Percentiles rank a stretch among this genome's conserved stretches.
These are phyloP conservation scores for Baorangia bicolor DNA, from an alignment of 768 basidiomycete species.

Conservation along the genomic window DNA sequence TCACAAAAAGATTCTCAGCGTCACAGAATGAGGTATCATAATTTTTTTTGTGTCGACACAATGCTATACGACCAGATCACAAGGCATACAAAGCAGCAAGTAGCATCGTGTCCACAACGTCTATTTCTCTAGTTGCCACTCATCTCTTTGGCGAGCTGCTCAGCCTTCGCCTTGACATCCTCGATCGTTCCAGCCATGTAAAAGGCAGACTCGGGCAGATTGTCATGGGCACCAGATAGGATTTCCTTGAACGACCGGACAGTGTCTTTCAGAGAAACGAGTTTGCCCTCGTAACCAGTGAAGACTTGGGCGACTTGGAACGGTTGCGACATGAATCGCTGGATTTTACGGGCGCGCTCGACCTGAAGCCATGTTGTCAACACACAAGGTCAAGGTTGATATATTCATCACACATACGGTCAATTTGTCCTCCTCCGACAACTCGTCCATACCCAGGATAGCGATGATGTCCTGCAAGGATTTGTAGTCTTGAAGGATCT, in stretches of 20 bases:
- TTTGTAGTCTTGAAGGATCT: conserved; percentile 97
- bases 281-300: conserved; percentile 98
- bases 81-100: conserved; percentile 1
- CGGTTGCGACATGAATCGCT: conserved; percentile 99
- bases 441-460: conserved; percentile 99
- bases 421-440: conserved; percentile 99
- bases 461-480: conserved; percentile 99
- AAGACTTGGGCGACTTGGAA: conserved; percentile 99
- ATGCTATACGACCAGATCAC: conserved; percentile 10
- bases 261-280: conserved; percentile 95
- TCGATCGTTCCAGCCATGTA: conserved; percentile 98
- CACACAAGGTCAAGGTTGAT: background rate
- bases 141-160: conserved; percentile 96
- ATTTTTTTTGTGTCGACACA: conserved; percentile 9
- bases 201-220: conserved; percentile 93
- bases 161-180: conserved; percentile 96
- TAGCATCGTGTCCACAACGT: conserved; percentile 16
- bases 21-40: conserved; percentile 4
- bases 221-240: conserved; percentile 84
- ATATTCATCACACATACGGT: conserved; percentile 40
- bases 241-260: conserved; percentile 98
- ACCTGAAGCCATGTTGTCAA: conserved; percentile 49
- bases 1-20: too few species aligned
- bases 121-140: conserved; percentile 39
- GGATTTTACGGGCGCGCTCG: conserved; percentile 97